These are phyloP conservation scores for Sungouiella blattae DNA, from an alignment of 805 yeast genomes.

Conservation along the genomic window DNA sequence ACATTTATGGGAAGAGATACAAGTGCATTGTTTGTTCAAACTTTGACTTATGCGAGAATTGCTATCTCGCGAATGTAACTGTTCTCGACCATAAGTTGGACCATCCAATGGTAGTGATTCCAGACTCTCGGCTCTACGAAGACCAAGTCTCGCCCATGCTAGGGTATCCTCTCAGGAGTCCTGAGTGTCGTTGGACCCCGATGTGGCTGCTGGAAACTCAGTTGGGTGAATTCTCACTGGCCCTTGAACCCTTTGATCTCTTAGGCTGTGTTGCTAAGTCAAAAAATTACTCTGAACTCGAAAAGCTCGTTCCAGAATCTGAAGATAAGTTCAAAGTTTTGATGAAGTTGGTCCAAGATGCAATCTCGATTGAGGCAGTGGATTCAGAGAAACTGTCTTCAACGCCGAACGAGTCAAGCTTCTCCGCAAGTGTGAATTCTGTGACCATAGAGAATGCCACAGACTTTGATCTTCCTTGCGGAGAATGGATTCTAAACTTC, in stretches of 20 bases:
- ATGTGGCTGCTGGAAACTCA: too few species aligned
- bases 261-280: slow-evolving; percentile 18
- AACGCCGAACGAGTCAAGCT: too few species aligned
- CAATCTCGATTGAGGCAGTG: too few species aligned
- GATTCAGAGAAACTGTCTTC: too few species aligned
- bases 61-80: slow-evolving; percentile 3
- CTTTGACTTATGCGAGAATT: slow-evolving; percentile 14
- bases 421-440: too few species aligned
- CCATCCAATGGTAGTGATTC: slow-evolving; percentile 15
- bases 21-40: slow-evolving; percentile 14
- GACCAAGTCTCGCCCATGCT: not conserved
- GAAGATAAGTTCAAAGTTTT: not conserved
- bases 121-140: not conserved
- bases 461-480: too few species aligned
- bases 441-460: too few species aligned
- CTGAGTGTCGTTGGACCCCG: slow-evolving; percentile 12
- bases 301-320: slow-evolving; percentile 10
- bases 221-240: slow-evolving; percentile 9
- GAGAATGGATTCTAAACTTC: too few species aligned
- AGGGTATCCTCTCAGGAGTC: slow-evolving; percentile 17
- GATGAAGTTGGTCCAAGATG: too few species aligned
- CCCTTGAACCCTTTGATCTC: not conserved
- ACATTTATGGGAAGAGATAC: slow-evolving; percentile 12
- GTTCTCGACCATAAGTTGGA: slow-evolving; percentile 5
- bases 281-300: slow-evolving; percentile 21